Percentiles rank a stretch among this genome's conserved stretches.
phyloP scores from a whole-genome alignment of 2,329 filamentous ascomycete species.

The Eutypella sp. region DNA sequence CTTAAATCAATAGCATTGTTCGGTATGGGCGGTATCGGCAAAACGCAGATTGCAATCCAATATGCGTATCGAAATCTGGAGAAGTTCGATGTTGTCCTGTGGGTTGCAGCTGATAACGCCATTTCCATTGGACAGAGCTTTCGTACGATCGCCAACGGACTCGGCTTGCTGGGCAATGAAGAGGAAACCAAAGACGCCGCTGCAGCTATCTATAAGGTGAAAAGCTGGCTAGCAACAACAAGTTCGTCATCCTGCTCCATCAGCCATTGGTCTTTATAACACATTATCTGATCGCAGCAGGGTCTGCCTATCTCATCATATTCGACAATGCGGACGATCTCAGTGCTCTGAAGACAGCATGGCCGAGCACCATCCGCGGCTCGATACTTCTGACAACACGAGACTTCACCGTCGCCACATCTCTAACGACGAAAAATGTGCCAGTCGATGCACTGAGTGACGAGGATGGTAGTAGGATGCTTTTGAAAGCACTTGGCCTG shows the following conservation, averaged over 20 bases:
- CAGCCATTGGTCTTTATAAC: background rate
- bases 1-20: constrained; percentile 23
- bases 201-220: constrained; percentile 17
- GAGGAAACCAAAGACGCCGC: constrained; percentile 14
- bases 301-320: constrained; percentile 17
- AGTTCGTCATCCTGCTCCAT: constrained; percentile 4
- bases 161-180: constrained; percentile 2
- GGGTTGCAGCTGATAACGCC: constrained; percentile 12
- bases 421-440: constrained; percentile 1
- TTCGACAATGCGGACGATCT: constrained; percentile 27
- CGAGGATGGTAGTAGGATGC: constrained; percentile 14
- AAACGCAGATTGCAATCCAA: constrained; percentile 25
- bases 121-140: constrained; percentile 18
- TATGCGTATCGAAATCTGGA: constrained; percentile 18
- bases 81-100: constrained; percentile 20
- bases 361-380: constrained; percentile 16
- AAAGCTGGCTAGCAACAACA: constrained; percentile 20
- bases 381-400: constrained; percentile 11
- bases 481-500: constrained; percentile 19
- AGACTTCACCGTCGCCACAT: constrained; percentile 6
- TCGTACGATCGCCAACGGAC: background rate
- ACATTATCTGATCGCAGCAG: background rate
- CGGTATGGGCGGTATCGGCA: constrained; percentile 27
- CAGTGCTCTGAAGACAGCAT: constrained; percentile 15
- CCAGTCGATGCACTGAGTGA: constrained; percentile 7